Base-by-base conservation (phyloP, 495 filamentous ascomycete genomes). In the Echria macrotheca region DNA sequence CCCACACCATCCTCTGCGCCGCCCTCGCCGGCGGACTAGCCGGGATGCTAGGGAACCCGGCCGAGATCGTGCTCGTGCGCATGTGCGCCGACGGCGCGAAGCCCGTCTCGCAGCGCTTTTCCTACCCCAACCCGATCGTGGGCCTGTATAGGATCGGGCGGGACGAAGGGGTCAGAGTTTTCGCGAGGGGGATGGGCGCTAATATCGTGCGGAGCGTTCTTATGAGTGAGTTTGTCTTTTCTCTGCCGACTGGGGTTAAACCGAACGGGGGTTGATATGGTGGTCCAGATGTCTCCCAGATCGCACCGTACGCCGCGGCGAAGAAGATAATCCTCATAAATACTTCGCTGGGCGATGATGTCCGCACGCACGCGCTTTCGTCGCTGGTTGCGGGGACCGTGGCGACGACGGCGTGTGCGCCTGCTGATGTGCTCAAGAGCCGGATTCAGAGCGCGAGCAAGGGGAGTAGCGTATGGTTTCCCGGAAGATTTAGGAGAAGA, bases 11-110 rank as follows among this genome's bases (percentile, higher is more conserved):
- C 7, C 47, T 38, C 0, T 67, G 65, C 45, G 67, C 67, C 10
- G 59, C 63, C 0, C 23, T 64, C 0, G 85, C 85, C 0, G 86
- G 86, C 36, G 86, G 85, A 35, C 61, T 89, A 44, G 86, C 85
- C 2, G 85, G 85, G 36, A 80, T 89, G 78, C 70, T 87, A 38
- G 85, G 85, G 39, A 90, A 89, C 59, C 86, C 86, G 5, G 84
- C 85, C 1, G 86, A 89, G 63, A 63, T 88, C 38, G 82, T 85
- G 4, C 76, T 90, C 29, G 82, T 90, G 22, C 78, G 86, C 11
- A 90, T 90, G 86, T 85, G 87, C 63, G 77, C 78, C 31, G 86
- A 90, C 57, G 86, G 85, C 2, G 74, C 87, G 25, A 88, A 87
- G 60, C 73, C 84, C 3, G 56, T 63, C 6, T 80, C 73, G 35